These are phyloP conservation scores for Cunninghamia lanceolata DNA, from an alignment of 75 land plant species.

Conservation along the genomic window DNA sequence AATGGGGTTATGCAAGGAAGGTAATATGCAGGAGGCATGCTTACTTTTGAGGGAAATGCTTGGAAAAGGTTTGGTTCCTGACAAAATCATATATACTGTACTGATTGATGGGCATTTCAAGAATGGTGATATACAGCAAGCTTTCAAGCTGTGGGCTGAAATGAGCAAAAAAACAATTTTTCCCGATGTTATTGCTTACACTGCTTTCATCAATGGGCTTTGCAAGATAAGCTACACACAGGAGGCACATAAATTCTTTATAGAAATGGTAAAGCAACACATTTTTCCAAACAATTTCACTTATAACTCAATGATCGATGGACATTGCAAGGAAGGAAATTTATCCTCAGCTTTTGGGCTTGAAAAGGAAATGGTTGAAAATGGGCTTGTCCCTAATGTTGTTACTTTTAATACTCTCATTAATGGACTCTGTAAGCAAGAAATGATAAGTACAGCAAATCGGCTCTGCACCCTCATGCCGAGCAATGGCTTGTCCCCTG, in stretches of 20 bases:
- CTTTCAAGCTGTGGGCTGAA: slow-evolving; percentile 45
- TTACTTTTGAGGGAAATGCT: slow-evolving; percentile 59
- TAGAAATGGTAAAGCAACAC: slow-evolving; percentile 48
- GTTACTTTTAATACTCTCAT: slow-evolving; percentile 54
- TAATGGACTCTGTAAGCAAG: slow-evolving; percentile 50
- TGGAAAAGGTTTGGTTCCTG: slow-evolving; percentile 34
- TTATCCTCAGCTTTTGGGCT: no score
- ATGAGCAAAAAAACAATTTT: slow-evolving; percentile 41
- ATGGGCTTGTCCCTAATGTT: slow-evolving; percentile 54
- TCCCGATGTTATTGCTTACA: slow-evolving; percentile 85
- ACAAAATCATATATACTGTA: slow-evolving; percentile 22
- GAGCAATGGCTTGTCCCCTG: slow-evolving; percentile 30
- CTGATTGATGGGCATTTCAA: slow-evolving; percentile 64
- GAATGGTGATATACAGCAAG: slow-evolving; percentile 43
- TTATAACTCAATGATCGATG: slow-evolving; percentile 76
- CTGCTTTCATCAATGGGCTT: no score
- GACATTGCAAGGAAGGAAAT: slow-evolving; percentile 50
- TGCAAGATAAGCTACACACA: slow-evolving; percentile 34
- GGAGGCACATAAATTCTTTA: slow-evolving; percentile 38
- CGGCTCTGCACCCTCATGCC: slow-evolving; percentile 27
- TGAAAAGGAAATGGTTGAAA: slow-evolving; percentile 49
- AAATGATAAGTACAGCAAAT: slow-evolving; percentile 39
- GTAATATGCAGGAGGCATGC: slow-evolving; percentile 46
- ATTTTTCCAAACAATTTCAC: slow-evolving; percentile 66
- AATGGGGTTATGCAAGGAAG: no score